These are phyloP conservation scores for Spiromastix sp. DNA, from an alignment of 2,329 filamentous ascomycete genomes.

Conservation along the genomic window DNA sequence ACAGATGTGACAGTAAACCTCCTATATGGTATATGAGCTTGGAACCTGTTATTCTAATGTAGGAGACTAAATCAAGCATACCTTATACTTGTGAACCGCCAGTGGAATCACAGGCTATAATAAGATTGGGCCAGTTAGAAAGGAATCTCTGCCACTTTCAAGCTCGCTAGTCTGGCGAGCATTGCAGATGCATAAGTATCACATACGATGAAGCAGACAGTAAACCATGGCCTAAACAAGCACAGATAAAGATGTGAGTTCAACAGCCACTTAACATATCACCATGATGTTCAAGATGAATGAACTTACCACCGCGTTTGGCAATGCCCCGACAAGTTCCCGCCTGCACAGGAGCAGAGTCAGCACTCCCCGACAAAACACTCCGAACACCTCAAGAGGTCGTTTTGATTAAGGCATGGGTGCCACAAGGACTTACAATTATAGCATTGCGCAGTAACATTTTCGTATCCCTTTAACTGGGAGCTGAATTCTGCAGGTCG, in stretches of 20 bases:
- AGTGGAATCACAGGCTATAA: conserved; percentile 22
- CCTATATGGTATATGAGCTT: conserved; percentile 4
- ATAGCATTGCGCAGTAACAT: conserved; percentile 26
- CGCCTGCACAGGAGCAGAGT: conserved; percentile 12
- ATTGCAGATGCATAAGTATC: background rate
- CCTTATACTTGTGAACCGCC: conserved; percentile 35
- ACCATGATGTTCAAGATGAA: background rate
- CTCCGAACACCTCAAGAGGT: no score
- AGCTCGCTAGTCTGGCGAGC: background rate
- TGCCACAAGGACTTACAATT: conserved; percentile 17
- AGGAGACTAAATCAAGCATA: conserved; percentile 31
- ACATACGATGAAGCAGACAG: conserved; percentile 24
- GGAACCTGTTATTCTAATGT: background rate
- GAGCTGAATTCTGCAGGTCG: conserved; percentile 21
- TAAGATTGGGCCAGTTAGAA: background rate
- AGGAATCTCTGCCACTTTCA: background rate
- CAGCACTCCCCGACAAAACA: background rate
- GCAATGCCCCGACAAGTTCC: conserved; percentile 25
- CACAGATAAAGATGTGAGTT: no score
- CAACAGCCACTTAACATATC: no score
- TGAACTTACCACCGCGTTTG: conserved; percentile 20
- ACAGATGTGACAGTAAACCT: conserved; percentile 14
- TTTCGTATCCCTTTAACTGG: conserved; percentile 23
- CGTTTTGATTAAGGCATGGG: background rate
- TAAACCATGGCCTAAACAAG: conserved; percentile 22